These are phyloP conservation scores for Diplodia corticola DNA, from an alignment of 2,329 filamentous ascomycete species.

Conservation along the genomic window DNA sequence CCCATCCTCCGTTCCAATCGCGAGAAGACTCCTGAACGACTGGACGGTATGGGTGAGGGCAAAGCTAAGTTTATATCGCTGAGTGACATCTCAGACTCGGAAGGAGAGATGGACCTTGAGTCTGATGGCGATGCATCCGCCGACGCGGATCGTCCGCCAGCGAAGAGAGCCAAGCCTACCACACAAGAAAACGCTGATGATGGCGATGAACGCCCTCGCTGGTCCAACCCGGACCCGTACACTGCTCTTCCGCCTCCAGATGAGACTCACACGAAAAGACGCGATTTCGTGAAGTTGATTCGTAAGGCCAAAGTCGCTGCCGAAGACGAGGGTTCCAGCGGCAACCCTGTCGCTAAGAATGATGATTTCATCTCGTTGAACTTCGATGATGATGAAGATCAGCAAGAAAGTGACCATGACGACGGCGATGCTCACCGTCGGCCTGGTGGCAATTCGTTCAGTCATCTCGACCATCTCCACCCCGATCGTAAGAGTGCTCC, in stretches of 20 bases:
- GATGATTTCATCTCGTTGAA: constrained; percentile 92
- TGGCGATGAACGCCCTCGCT: constrained; percentile 62
- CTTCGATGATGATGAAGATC: constrained; percentile 59
- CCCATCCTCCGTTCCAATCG: constrained; percentile 46
- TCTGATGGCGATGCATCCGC: constrained; percentile 28
- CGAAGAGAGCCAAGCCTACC: constrained; percentile 32
- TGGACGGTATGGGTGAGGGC: constrained; percentile 46
- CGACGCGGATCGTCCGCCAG: constrained; percentile 25
- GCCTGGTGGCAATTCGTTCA: constrained; percentile 29
- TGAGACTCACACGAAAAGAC: constrained; percentile 70
- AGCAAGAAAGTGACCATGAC: constrained; percentile 6
- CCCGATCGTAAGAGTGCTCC: constrained; percentile 22
- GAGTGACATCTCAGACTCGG: constrained; percentile 44
- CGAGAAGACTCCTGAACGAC: constrained; percentile 46
- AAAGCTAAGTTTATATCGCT: constrained; percentile 43
- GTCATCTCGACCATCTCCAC: constrained; percentile 36
- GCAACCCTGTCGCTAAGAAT: constrained; percentile 48
- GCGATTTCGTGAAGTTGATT: constrained; percentile 87
- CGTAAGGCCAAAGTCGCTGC: constrained; percentile 78
- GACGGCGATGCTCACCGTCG: background rate
- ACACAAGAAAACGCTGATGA: constrained; percentile 29
- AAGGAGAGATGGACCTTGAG: constrained; percentile 37
- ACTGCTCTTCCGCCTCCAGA: constrained; percentile 80
- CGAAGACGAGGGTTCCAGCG: constrained; percentile 55
- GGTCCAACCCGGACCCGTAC: constrained; percentile 96